Conservation (phyloP, 768 basidiomycete species). For the Lentinus brumalis region DNA sequence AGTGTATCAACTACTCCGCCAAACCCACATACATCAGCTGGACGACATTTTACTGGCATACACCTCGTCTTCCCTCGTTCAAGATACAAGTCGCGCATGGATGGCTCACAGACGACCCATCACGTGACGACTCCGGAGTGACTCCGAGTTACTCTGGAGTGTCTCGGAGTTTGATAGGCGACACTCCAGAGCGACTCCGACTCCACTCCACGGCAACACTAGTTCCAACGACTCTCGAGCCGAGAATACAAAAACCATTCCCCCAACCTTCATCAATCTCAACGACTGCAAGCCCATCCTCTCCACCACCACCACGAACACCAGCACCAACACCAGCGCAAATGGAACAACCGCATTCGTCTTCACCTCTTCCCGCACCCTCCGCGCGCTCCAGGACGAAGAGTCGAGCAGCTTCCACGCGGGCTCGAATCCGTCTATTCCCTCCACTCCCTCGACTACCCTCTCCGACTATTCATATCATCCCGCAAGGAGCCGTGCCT, state of each 20-base stretch:
- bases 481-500: conserved; percentile 2
- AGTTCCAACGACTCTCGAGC: conserved; percentile 5
- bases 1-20: too few relatives aligned
- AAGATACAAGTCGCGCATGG: too few relatives aligned
- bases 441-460: conserved; percentile 11
- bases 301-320: conserved; percentile 22
- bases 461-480: background rate
- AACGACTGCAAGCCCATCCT: conserved; percentile 26
- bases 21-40: too few relatives aligned
- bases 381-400: conserved; percentile 23
- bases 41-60: too few relatives aligned
- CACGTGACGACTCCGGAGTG: too few relatives aligned
- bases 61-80: too few relatives aligned
- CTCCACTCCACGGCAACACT: too few relatives aligned
- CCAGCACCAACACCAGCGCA: conserved; percentile 14
- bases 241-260: conserved; percentile 19
- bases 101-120: too few relatives aligned
- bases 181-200: too few relatives aligned
- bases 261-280: conserved; percentile 29
- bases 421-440: conserved; percentile 5
- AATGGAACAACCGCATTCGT: conserved; percentile 27
- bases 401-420: background rate
- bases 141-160: too few relatives aligned
- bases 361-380: conserved; percentile 33
- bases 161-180: too few relatives aligned